Evolutionary conservation across 257 asterid species (phyloP).

Genomic region (Penstemon barbatus): DNA sequence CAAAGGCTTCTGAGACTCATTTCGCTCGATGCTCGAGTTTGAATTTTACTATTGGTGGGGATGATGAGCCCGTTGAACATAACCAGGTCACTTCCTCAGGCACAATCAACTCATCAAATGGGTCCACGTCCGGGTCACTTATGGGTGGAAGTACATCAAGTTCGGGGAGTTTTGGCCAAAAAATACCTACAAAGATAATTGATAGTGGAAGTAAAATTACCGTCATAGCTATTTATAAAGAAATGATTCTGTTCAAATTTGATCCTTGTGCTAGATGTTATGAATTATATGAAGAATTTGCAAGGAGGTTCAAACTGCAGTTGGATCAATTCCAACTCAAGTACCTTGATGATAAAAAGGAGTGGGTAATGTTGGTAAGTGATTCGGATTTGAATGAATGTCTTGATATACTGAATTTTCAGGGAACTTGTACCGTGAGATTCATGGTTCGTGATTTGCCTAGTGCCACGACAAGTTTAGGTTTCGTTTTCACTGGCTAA

Average conservation of each 20-base stretch:
- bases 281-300: constrained; percentile 62
- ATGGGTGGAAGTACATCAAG: constrained; percentile 47
- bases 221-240: constrained; percentile 57
- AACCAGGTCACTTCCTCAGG: constrained; percentile 42
- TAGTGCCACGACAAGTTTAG: constrained; percentile 41
- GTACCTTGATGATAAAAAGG: constrained; percentile 74
- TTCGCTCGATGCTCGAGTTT: constrained; percentile 35
- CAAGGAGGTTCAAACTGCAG: constrained; percentile 57
- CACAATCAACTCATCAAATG: constrained; percentile 52
- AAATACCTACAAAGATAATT: constrained; percentile 24
- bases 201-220: constrained; percentile 47
- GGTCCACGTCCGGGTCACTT: constrained; percentile 30
- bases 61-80: constrained; percentile 35
- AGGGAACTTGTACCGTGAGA: constrained; percentile 50
- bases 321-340: constrained; percentile 61
- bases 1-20: constrained; percentile 24
- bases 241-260: constrained; percentile 60
- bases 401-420: constrained; percentile 48
- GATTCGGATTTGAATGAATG: constrained; percentile 74
- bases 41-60: constrained; percentile 20
- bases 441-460: constrained; percentile 46
- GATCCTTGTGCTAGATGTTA: constrained; percentile 48
- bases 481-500: constrained; percentile 6
- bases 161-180: constrained; percentile 40
- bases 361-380: constrained; percentile 78